A percentile compares a stretch with the other conserved stretches of the same genome.
Evolutionary conservation across 192 early-diverging fungal species (phyloP).

Genomic region (Geranomyces michiganensis): DNA sequence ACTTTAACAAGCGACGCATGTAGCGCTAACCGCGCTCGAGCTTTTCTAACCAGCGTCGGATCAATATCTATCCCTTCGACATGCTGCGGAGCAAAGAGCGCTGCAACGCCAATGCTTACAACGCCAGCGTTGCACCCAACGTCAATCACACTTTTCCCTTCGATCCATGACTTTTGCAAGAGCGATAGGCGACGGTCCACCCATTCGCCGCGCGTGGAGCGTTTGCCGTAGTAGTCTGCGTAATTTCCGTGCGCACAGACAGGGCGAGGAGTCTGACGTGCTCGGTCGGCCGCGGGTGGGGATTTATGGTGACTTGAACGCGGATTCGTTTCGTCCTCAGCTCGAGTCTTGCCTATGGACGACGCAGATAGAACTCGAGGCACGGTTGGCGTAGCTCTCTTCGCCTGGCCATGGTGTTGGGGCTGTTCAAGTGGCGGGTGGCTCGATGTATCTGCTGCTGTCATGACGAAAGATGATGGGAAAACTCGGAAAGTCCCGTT

Average conservation of each 20-base stretch:
- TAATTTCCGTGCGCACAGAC: slow-evolving; percentile 58
- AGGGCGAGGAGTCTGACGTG: slow-evolving; percentile 9
- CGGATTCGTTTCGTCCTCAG: too few relatives aligned
- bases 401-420: too few relatives aligned
- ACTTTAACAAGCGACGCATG: slow-evolving; percentile 7
- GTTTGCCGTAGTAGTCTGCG: slow-evolving; percentile 58
- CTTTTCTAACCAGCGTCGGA: slow-evolving; percentile 60
- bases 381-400: too few relatives aligned
- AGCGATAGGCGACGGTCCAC: slow-evolving; percentile 63
- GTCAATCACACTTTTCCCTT: slow-evolving; percentile 66
- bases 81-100: slow-evolving; percentile 49
- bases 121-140: slow-evolving; percentile 79
- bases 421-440: too few relatives aligned
- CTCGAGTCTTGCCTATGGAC: too few relatives aligned
- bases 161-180: slow-evolving; percentile 54
- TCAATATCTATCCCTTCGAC: slow-evolving; percentile 81
- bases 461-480: too few relatives aligned
- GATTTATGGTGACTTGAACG: too few relatives aligned
- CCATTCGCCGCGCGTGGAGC: slow-evolving; percentile 9
- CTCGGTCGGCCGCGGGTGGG: background rate
- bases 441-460: too few relatives aligned
- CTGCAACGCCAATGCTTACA: slow-evolving; percentile 57
- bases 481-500: too few relatives aligned
- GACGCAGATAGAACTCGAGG: too few relatives aligned
- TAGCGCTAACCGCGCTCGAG: slow-evolving; percentile 43